Evolutionary conservation across 345 rosid species (phyloP), one percentile per base, ranked within the genome.

Genomic region (Brassica carinata): DNA sequence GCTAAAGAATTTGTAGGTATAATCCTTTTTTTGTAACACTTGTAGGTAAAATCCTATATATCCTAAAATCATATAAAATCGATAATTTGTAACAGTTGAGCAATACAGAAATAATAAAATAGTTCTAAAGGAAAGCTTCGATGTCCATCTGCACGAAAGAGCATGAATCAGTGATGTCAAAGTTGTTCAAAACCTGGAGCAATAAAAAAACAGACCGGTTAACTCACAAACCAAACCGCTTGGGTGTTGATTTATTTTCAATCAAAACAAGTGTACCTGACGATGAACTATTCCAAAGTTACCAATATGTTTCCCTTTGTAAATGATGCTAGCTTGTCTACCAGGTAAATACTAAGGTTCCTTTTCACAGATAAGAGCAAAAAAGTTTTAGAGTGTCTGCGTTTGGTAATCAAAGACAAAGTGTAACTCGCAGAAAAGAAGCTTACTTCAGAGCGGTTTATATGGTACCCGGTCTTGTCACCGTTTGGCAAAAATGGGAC

Each of bases 231-330:
- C 57, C 36, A 38, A 36, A 72, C 34, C 48, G 9, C 33, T 59
- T 11, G 19, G 27, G 2, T 55, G 11, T 9, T 26, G 1, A 45
- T 17, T 70, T 19, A 55, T 34, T 71, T 34, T 34, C 8, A 5
- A 31, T 18, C 66, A 6, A 34, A 58, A 57, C 74, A 72, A 57
- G 43, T 69, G 13, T 69, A 92, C 98, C 96, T 90, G 84, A 30
- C 96, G 98, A 51, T 92, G 97, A 78, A 94, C 97, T 2, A 92
- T 92, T 31, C 98, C 98, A 73, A 94, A 94, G 71, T 67, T 79
- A 58, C 98, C 96, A 77, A 92, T 79, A 45, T 48, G 84, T 79
- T 87, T 90, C 81, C 97, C 97, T 74, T 85, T 89, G 87, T 74
- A 88, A 75, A 89, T 83, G 84, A 96, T 87, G 80, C 88, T 89